A percentile compares a stretch with the other conserved stretches of the same genome.
These are phyloP conservation scores for Pachysandra terminalis DNA, from an alignment of 164 flowering plant species.

Conservation along the genomic window DNA sequence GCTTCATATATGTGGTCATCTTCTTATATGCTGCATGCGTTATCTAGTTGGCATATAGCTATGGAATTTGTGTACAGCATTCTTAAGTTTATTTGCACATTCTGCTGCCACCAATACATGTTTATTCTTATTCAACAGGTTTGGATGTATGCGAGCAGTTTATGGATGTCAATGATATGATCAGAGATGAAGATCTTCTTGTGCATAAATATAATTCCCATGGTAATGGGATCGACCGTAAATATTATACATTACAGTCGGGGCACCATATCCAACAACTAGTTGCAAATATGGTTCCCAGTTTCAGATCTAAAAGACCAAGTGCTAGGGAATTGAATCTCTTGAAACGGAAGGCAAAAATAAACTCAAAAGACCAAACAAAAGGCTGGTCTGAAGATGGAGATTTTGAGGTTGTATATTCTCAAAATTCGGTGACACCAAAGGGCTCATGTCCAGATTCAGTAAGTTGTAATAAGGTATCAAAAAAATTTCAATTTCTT, in stretches of 20 bases:
- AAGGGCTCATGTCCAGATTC: slow-evolving; percentile 43
- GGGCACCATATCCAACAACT: slow-evolving; percentile 50
- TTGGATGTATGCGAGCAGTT: slow-evolving; percentile 94
- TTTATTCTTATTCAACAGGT: slow-evolving; percentile 44
- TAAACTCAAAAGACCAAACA: slow-evolving; percentile 67
- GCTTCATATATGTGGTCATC: neutral
- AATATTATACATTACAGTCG: slow-evolving; percentile 42
- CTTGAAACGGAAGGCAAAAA: slow-evolving; percentile 89
- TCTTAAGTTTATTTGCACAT: neutral
- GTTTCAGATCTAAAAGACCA: slow-evolving; percentile 59
- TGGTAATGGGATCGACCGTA: slow-evolving; percentile 49
- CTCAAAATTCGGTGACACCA: slow-evolving; percentile 37
- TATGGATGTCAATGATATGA: slow-evolving; percentile 97
- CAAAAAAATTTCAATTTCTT: no score
- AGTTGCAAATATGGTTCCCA: slow-evolving; percentile 74
- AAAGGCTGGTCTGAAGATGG: slow-evolving; percentile 79
- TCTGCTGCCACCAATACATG: slow-evolving; percentile 1
- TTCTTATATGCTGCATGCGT: neutral
- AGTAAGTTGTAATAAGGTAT: slow-evolving; percentile 34
- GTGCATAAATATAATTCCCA: slow-evolving; percentile 42
- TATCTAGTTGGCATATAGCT: no score
- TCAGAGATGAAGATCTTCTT: slow-evolving; percentile 90
- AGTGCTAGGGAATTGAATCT: slow-evolving; percentile 93
- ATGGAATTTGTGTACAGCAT: no score
- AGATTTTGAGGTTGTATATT: slow-evolving; percentile 53